Base-by-base conservation (phyloP, 345 rosid species). In the Eutrema heterophyllum region DNA sequence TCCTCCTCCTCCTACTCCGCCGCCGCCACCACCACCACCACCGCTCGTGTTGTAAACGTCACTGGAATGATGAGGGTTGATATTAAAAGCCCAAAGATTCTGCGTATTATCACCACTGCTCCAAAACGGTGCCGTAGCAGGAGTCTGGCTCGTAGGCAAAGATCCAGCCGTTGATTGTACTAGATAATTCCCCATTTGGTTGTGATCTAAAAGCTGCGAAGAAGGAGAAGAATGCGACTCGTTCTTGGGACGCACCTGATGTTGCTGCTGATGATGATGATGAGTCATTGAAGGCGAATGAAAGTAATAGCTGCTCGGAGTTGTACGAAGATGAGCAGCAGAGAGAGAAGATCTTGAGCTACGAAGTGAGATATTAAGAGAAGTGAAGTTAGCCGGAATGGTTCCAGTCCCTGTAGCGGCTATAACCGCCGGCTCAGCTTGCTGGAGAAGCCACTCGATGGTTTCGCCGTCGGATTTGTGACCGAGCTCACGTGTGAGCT, bases 401-500 rank as follows among this genome's bases (percentile, higher is more conserved):
- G 96, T 92, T 15, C 98, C 96, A 45, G 98, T 88, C 4, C 98
- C 98, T 7, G 98, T 92, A 68, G 98, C 98, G 5, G 94, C 96
- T 68, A 92, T 81, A 63, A 92, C 96, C 0, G 98, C 71, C 0
- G 98, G 98, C 79, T 92, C 98, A 7, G 98, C 98, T 72, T 92
- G 98, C 43, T 92, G 96, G 15, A 92, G 86, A 10, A 91, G 79
- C 97, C 97, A 89, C 65, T 88, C 90, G 13, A 90, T 88, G 81
- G 97, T 90, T 78, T 91, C 97, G 4, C 97, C 97, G 48, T 91
- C 97, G 6, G 97, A 87, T 43, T 92, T 89, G 70, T 92, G 93
- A 32, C 97, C 97, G 1, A 92, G 96, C 68, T 92, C 96, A 48
- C 94, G 82, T 16, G 98, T 92, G 40, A 92, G 84, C 83, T 92